Evolutionary conservation across 768 basidiomycete species (phyloP), one percentile per base, ranked within the genome.

Genomic region (Amanita polypyramis): DNA sequence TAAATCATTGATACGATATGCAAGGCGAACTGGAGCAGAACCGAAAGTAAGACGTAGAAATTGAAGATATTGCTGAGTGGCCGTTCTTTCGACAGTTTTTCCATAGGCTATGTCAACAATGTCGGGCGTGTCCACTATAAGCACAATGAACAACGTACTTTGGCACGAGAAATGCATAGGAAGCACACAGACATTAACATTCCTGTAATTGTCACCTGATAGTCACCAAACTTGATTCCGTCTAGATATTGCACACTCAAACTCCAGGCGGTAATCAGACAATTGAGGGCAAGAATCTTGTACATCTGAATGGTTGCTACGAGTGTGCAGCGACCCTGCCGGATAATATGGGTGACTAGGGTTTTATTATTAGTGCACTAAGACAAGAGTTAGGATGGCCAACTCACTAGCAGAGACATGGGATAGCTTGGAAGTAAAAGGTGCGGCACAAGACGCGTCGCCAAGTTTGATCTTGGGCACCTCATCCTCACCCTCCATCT

Each of bases 221-320:
- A 99, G 62, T 99, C 96, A 11, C 96, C 96, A 64, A 94, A 97
- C 65, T 98, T 98, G 75, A 99, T 97, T 15, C 96, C 96, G 54
- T 98, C 95, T 2, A 99, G 73, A 60, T 99, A 97, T 63, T 95
- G 94, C 25, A 98, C 96, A 55, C 89, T 93, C 52, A 98, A 72
- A 62, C 90, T 94, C 69, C 95, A 98, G n/a, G 96, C 96, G 2
- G 94, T 95, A 65, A 98, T 99, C 35, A 99, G 72, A 60, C 96
- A 98, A 62, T 98, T 99, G 48, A 99, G 69, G 1, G 95, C 96
- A 32, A 99, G 72, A 55, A 99, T 99, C 72, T 97, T 96, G 80
- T 97, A 99, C 96, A 99, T 99, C 68, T 99, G 96, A 46, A 95
- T 86, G 2, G 96, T 99, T 2, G 96, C 96, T 38, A 98, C 96